phyloP scores from a whole-genome alignment of 1,284 basidiomycete genomes.

The Apiotrichum gamsii region DNA sequence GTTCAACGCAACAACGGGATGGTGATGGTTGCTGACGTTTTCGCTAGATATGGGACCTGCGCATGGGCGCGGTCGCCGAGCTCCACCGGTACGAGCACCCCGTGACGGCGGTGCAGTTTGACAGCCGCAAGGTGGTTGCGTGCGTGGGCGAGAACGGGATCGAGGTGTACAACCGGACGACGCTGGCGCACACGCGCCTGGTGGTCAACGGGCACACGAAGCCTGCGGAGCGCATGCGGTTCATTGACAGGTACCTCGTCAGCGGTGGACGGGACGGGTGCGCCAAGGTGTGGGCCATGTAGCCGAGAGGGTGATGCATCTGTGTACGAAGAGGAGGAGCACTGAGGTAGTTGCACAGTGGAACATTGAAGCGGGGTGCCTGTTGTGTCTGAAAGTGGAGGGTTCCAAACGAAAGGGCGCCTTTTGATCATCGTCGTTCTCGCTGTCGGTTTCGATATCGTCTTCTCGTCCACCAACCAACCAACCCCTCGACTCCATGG shows the following conservation, averaged over 20 bases:
- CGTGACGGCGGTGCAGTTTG: conserved; percentile 89
- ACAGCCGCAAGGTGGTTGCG: conserved; percentile 86
- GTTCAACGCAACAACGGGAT: conserved; percentile 28
- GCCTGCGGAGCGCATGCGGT: conserved; percentile 83
- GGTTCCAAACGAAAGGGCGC: too few species aligned
- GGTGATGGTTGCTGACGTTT: neutral
- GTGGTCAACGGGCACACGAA: conserved; percentile 84
- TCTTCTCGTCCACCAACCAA: too few species aligned
- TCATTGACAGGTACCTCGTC: conserved; percentile 93
- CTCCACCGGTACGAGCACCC: conserved; percentile 86
- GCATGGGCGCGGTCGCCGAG: conserved; percentile 80
- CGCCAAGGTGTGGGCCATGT: conserved; percentile 95
- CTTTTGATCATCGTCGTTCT: too few species aligned
- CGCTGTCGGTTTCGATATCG: too few species aligned
- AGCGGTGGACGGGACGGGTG: conserved; percentile 81
- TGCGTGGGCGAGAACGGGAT: conserved; percentile 91
- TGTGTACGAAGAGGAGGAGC: too few species aligned
- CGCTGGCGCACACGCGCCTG: conserved; percentile 76
- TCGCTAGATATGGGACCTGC: conserved; percentile 95
- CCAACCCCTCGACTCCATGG: too few species aligned
- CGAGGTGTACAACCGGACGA: conserved; percentile 94
- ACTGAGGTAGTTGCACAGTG: too few species aligned
- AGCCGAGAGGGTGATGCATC: conserved; percentile 28
- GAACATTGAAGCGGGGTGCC: too few species aligned
- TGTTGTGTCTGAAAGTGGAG: too few species aligned